A percentile compares a stretch with the other conserved stretches of the same genome.
Conservation (phyloP, 2,329 filamentous ascomycete species). For the Trichoderma pleuroti region DNA sequence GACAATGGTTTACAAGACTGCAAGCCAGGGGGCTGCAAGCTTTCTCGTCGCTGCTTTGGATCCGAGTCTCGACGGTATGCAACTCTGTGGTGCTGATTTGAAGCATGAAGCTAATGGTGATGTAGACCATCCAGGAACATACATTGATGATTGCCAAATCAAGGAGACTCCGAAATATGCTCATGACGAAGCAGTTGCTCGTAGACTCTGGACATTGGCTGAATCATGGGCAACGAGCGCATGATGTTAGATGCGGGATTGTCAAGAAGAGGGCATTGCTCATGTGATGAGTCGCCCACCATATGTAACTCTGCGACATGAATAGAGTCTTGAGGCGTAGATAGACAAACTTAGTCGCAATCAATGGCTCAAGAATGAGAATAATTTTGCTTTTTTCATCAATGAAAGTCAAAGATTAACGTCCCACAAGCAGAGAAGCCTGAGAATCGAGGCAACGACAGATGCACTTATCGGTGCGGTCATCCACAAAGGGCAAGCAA, state of each 20-base stretch:
- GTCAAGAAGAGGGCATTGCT: not conserved
- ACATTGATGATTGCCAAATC: slow-evolving; percentile 4
- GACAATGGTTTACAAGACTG: slow-evolving; percentile 7
- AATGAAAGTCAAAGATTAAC: not conserved
- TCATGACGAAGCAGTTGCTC: not conserved
- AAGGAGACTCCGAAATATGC: not conserved
- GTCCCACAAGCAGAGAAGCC: not conserved
- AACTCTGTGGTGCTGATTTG: no score
- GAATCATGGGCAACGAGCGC: not conserved
- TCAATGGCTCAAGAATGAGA: not conserved
- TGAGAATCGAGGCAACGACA: not conserved
- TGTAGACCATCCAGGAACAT: not conserved
- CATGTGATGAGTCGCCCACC: not conserved
- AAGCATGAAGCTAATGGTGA: not conserved
- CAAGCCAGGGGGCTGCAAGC: slow-evolving; percentile 14
- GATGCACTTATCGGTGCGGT: not conserved
- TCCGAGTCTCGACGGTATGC: slow-evolving; percentile 1
- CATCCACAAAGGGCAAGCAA: not conserved
- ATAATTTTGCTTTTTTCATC: not conserved
- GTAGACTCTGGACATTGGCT: slow-evolving; percentile 5
- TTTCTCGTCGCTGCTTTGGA: slow-evolving; percentile 15
- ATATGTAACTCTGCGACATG: not conserved
- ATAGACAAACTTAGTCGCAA: not conserved
- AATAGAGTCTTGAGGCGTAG: not conserved
- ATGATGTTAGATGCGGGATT: not conserved